These are phyloP conservation scores for Pochonia chlamydosporia DNA, from an alignment of 2,329 filamentous ascomycete genomes.

Conservation along the genomic window DNA sequence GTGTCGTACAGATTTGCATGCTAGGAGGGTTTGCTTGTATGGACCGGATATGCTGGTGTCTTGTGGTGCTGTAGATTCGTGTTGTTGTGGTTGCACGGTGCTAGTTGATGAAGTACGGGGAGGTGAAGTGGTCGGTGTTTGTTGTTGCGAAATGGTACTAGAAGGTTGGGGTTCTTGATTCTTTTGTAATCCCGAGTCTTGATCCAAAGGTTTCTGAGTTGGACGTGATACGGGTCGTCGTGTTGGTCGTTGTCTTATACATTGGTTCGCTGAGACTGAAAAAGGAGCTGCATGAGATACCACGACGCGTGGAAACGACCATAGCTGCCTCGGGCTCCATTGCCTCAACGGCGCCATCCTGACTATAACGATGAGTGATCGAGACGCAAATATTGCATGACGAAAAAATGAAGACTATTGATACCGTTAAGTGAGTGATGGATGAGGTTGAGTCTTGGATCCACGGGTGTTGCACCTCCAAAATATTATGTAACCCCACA, in stretches of 20 bases:
- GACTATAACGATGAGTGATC: not conserved
- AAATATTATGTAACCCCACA: slow-evolving; percentile 5
- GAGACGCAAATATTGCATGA: not conserved
- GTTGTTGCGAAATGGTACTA: not conserved
- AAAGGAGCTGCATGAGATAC: not conserved
- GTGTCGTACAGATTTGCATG: slow-evolving; percentile 12
- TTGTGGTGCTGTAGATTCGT: not conserved
- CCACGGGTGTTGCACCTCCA: too few species aligned
- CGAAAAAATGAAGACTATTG: too few species aligned
- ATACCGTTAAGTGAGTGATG: too few species aligned
- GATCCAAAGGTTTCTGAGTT: not conserved
- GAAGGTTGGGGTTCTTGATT: not conserved
- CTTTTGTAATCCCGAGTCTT: not conserved
- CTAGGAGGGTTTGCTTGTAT: slow-evolving; percentile 11
- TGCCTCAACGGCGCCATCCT: slow-evolving; percentile 6
- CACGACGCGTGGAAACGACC: not conserved
- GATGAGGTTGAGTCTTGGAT: too few species aligned
- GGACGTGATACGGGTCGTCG: not conserved
- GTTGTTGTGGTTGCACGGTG: not conserved
- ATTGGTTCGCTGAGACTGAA: slow-evolving; percentile 6
- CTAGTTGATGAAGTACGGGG: not conserved
- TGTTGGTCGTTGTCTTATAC: slow-evolving; percentile 4
- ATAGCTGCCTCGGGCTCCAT: not conserved
- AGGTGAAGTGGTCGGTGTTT: not conserved
- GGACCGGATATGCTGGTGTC: slow-evolving; percentile 1